phyloP scores from a whole-genome alignment of 1,139 yeast species.

The Pichia sorboxylosa region DNA sequence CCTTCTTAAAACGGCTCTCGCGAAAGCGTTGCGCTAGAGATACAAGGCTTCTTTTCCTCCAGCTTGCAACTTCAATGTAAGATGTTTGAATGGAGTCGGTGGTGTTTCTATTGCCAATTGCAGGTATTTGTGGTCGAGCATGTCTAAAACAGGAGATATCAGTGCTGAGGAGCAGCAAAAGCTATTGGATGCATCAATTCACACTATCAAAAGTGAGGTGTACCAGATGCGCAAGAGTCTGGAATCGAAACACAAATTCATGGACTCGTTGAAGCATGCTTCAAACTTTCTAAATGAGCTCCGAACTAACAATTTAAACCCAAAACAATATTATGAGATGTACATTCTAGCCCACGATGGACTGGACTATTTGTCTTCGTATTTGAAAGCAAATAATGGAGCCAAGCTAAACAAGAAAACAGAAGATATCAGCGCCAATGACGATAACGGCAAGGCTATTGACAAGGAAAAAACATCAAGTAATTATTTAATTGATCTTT shows the following conservation, averaged over 20 bases:
- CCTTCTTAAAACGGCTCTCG: neutral
- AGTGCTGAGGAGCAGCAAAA: slow-evolving; percentile 18
- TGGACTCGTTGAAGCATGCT: slow-evolving; percentile 85
- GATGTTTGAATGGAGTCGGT: no score
- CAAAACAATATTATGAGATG: slow-evolving; percentile 88
- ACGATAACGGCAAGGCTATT: no score
- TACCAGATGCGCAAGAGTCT: slow-evolving; percentile 67
- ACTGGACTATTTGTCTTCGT: slow-evolving; percentile 54
- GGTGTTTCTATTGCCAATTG: no score
- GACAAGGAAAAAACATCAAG: slow-evolving; percentile 26
- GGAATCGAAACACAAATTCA: slow-evolving; percentile 50
- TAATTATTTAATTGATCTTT: slow-evolving; percentile 79
- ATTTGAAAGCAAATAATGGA: slow-evolving; percentile 51
- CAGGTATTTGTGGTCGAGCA: no score
- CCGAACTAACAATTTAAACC: slow-evolving; percentile 63
- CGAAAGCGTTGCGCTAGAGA: neutral
- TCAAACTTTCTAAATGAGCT: slow-evolving; percentile 74
- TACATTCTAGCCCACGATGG: slow-evolving; percentile 83
- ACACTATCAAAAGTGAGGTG: slow-evolving; percentile 59
- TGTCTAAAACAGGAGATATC: no score
- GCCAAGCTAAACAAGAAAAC: no score
- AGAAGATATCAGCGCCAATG: neutral
- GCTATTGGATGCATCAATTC: slow-evolving; percentile 40
- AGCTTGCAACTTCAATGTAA: no score
- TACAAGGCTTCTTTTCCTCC: no score